Base-by-base conservation (phyloP, 768 basidiomycete species). In the Lanmaoa rubissima region DNA sequence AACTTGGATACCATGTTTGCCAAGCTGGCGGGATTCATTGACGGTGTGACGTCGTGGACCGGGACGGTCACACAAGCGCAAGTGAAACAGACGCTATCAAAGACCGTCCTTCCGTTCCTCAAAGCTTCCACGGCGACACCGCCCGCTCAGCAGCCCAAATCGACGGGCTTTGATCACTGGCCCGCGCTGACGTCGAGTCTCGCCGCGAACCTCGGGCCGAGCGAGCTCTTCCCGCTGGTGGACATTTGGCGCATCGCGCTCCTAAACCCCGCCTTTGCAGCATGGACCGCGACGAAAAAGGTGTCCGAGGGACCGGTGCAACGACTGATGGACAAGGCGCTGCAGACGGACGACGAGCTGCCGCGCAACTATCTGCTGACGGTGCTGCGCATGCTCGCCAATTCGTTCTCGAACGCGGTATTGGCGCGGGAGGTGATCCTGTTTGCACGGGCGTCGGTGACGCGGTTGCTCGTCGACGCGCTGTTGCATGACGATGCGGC, bases 191-290 rank as follows among this genome's bases (percentile, higher is more conserved):
- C 84, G 4, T 64, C 61, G 6, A 64, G 70, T 1, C 70, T 92
- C 2, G 66, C 69, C 0, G 55, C 68, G 11, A 74, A 73, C 4
- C 80, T 94, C 1, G 77, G 82, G 0, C 53, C 76, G 0, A 76
- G 78, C 10, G 75, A 82, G 39, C 76, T 92, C 32, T 96, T 95
- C 75, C 93, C 94, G 0, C 67, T 94, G 5, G 80, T 86, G 12
- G 94, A 96, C 65, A 76, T 94, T 61, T 90, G 92, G 87, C 79
- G 92, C 1, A 77, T 94, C 11, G 87, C 86, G 0, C 68, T 91
- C 17, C 80, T 94, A 21, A 86, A 92, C 68, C 75, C 79, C 0
- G 66, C 77, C 1, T 80, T 85, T 17, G 78, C 81, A 0, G 67
- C 71, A 0, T 89, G 83, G 85, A 73, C 69, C 38, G 73, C 80